phyloP scores from a whole-genome alignment of 495 filamentous ascomycete species.

The Xylaria grammica region DNA sequence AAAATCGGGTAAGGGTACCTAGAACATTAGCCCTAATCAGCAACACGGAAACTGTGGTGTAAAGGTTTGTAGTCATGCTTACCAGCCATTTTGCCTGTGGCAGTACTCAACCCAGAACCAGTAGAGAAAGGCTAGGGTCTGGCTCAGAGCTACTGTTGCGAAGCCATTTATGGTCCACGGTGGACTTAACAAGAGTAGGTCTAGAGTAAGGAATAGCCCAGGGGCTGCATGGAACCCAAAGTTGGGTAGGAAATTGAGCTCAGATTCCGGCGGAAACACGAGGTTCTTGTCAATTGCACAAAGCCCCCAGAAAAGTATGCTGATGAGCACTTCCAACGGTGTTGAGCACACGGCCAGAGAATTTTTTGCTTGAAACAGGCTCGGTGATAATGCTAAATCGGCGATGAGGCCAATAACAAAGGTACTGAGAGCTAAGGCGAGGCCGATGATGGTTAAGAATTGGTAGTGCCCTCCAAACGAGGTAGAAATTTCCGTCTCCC shows the following conservation, averaged over 20 bases:
- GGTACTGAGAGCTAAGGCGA: conserved; percentile 69
- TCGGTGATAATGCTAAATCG: conserved; percentile 69
- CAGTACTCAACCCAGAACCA: conserved; percentile 91
- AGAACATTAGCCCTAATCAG: background rate
- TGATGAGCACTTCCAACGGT: conserved; percentile 82
- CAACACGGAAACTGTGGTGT: background rate
- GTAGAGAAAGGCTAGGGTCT: conserved; percentile 71
- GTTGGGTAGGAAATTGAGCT: conserved; percentile 60
- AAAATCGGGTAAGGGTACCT: conserved; percentile 92
- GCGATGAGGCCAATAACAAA: conserved; percentile 74
- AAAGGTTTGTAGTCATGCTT: conserved; percentile 31
- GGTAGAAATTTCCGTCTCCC: conserved; percentile 58
- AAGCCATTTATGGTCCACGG: conserved; percentile 75
- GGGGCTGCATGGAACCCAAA: conserved; percentile 82
- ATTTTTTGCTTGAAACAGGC: conserved; percentile 77
- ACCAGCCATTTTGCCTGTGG: conserved; percentile 76
- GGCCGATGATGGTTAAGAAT: conserved; percentile 83
- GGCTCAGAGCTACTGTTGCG: conserved; percentile 66
- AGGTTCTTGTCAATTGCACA: conserved; percentile 66
- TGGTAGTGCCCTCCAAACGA: conserved; percentile 86
- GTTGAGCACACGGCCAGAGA: conserved; percentile 71
- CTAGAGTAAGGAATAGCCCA: conserved; percentile 69
- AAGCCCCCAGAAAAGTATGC: conserved; percentile 84
- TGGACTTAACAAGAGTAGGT: conserved; percentile 77
- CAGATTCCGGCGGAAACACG: conserved; percentile 53